Base-by-base conservation (phyloP, 2,329 filamentous ascomycete species). In the Ophiostoma ulmi region DNA sequence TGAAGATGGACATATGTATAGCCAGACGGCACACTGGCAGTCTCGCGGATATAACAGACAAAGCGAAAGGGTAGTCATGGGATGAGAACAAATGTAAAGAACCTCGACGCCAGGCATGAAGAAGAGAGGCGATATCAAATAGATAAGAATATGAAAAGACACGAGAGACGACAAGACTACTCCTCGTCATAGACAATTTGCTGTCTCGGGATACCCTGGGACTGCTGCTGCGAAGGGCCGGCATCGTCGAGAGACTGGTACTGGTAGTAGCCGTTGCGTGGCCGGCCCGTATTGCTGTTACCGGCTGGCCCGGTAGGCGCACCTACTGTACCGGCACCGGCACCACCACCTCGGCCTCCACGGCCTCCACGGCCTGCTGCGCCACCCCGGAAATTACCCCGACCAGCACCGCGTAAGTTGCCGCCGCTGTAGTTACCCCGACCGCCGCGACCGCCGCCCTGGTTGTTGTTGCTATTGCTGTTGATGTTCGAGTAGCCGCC, bases 191-290 rank as follows among this genome's bases (percentile, higher is more conserved):
- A 73, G 13, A 70, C 71, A 52, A 72, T 72, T 20, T 72, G 65
- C 31, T 70, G 69, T 20, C 66, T 26, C 5, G 61, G 44, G 1
- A 63, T 69, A 7, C 39, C 20, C 8, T 67, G 52, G 10, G 58
- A 38, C 31, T 39, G 17, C 5, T 26, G n/a, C 20, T 69, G 67
- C 1, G 58, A 20, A 0, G 71, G 58, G 1, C 72, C 72, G 3
- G 70, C 70, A 44, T 75, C 72, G 70, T 75, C 74, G 2, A 73
- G 69, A 0, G 74, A 75, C 58, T 73, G 72, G 70, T 75, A 75
- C 39, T 70, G 65, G 44, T 70, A 66, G 36, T 71, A 66, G 38
- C 69, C 48, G 17, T 68, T 14, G 36, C 67, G n/a, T 26, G 44
- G 38, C 63, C 71, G 35, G 26, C 69, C 66, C 8, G 65, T n/a